Conservation (phyloP, 2,329 filamentous ascomycete genomes). For the Apiospora koreana region DNA sequence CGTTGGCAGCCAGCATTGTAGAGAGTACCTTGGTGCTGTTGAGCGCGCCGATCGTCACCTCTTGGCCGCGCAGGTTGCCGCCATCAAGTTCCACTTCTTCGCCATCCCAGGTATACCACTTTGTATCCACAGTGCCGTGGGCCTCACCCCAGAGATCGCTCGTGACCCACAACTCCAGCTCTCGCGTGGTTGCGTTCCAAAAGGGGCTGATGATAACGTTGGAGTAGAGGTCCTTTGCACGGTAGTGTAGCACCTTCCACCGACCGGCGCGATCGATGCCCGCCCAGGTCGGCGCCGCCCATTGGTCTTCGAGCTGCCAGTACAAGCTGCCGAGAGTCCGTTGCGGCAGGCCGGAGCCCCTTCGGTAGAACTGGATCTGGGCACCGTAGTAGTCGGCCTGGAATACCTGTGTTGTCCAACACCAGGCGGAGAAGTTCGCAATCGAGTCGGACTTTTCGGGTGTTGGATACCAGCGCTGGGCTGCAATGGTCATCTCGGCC, state of each 20-base stretch:
- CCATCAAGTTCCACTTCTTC: neutral
- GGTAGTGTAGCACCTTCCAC: conserved; percentile 64
- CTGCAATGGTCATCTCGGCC: conserved; percentile 60
- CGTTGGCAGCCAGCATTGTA: neutral
- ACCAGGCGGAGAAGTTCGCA: conserved; percentile 64
- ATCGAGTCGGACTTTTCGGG: conserved; percentile 53
- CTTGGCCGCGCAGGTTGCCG: conserved; percentile 27
- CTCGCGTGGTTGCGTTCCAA: conserved; percentile 50
- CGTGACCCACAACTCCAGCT: conserved; percentile 55
- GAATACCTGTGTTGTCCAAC: conserved; percentile 62
- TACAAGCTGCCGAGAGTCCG: conserved; percentile 61
- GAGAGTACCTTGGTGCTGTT: conserved; percentile 44
- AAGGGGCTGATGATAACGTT: conserved; percentile 61
- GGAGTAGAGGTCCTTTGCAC: conserved; percentile 57
- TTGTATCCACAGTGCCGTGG: conserved; percentile 45
- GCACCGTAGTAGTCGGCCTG: conserved; percentile 63
- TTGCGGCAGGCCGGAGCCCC: conserved; percentile 57
- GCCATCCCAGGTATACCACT: conserved; percentile 54
- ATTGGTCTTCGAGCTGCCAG: conserved; percentile 68
- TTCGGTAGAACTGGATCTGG: conserved; percentile 63
- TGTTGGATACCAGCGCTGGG: conserved; percentile 56
- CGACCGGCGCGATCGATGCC: conserved; percentile 63
- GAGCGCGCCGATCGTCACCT: conserved; percentile 49
- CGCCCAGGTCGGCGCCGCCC: conserved; percentile 65
- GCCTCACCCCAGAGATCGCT: conserved; percentile 57